A percentile compares a stretch with the other conserved stretches of the same genome.
phyloP scores from a whole-genome alignment of 164 flowering plant genomes.

The Chimonanthus praecox region DNA sequence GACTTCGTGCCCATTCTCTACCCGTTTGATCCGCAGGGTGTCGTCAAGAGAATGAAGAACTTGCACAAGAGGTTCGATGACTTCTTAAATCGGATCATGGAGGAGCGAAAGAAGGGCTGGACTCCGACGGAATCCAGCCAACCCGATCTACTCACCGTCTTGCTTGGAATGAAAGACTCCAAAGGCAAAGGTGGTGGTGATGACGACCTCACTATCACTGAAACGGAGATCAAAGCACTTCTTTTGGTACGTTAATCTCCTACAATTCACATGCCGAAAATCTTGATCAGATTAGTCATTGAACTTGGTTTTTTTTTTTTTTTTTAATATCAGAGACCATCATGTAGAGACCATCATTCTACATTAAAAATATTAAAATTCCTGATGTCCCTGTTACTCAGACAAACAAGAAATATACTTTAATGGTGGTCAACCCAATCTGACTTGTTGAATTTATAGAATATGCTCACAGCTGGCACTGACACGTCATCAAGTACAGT shows the following conservation, averaged over 20 bases:
- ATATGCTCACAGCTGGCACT: slow-evolving; percentile 75
- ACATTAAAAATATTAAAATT: too few species aligned
- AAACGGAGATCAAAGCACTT: slow-evolving; percentile 77
- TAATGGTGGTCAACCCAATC: neutral
- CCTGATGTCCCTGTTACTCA: too few species aligned
- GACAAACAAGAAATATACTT: too few species aligned
- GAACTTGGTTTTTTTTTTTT: too few species aligned
- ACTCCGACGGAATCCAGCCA: slow-evolving; percentile 8
- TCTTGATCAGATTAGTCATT: too few species aligned
- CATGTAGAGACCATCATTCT: too few species aligned
- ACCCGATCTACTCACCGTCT: slow-evolving; percentile 38
- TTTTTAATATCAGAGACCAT: too few species aligned
- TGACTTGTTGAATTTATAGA: slow-evolving; percentile 26
- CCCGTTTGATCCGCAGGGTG: slow-evolving; percentile 68
- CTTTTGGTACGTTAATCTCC: slow-evolving; percentile 45
- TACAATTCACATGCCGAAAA: too few species aligned
- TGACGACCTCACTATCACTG: slow-evolving; percentile 32
- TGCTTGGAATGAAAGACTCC: slow-evolving; percentile 45
- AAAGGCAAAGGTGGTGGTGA: slow-evolving; percentile 37
- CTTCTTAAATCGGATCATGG: slow-evolving; percentile 45
- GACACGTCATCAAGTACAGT: slow-evolving; percentile 85
- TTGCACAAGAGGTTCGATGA: slow-evolving; percentile 62
- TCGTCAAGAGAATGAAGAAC: slow-evolving; percentile 65
- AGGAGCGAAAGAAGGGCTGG: slow-evolving; percentile 40
- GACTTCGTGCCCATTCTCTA: slow-evolving; percentile 79